A percentile compares a stretch with the other conserved stretches of the same genome.
Conservation (phyloP, 768 basidiomycete species). For the Rhizopogon roseolus region DNA sequence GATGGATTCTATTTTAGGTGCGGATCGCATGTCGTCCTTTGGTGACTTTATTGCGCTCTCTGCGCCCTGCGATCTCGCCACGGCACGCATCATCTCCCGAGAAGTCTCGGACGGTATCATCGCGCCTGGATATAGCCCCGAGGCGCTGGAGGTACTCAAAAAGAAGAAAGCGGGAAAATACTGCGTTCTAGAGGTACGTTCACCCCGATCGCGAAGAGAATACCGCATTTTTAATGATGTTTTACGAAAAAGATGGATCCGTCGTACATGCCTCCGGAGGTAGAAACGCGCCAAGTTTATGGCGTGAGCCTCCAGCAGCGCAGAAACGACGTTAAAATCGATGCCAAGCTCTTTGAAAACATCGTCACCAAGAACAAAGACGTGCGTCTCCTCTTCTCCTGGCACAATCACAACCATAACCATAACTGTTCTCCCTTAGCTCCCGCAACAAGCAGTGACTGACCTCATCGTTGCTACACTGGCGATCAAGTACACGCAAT, state of each 20-base stretch:
- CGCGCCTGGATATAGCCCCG: conserved; percentile 85
- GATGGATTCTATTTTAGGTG: too few relatives aligned
- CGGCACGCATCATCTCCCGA: conserved; percentile 78
- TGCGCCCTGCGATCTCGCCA: too few relatives aligned
- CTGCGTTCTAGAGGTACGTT: conserved; percentile 83
- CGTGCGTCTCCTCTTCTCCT: conserved; percentile 34
- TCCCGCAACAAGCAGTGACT: conserved; percentile 71
- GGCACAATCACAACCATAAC: neutral
- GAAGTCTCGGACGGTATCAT: conserved; percentile 99
- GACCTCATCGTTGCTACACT: conserved; percentile 96
- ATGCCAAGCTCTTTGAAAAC: conserved; percentile 75
- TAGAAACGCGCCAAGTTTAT: conserved; percentile 92
- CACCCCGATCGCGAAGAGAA: too few relatives aligned
- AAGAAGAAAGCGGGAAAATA: conserved; percentile 99
- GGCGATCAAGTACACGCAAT: conserved; percentile 97
- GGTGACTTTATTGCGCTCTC: too few relatives aligned
- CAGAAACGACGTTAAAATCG: conserved; percentile 87
- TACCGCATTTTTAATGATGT: too few relatives aligned
- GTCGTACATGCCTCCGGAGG: too few relatives aligned
- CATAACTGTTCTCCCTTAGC: conserved; percentile 34
- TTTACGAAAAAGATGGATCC: too few relatives aligned
- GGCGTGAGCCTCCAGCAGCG: conserved; percentile 88
- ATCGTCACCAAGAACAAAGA: conserved; percentile 87
- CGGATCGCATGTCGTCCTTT: too few relatives aligned
- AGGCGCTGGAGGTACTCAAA: conserved; percentile 83